Conservation (phyloP, 2,329 filamentous ascomycete genomes). For the Pseudogymnoascus sp. region DNA sequence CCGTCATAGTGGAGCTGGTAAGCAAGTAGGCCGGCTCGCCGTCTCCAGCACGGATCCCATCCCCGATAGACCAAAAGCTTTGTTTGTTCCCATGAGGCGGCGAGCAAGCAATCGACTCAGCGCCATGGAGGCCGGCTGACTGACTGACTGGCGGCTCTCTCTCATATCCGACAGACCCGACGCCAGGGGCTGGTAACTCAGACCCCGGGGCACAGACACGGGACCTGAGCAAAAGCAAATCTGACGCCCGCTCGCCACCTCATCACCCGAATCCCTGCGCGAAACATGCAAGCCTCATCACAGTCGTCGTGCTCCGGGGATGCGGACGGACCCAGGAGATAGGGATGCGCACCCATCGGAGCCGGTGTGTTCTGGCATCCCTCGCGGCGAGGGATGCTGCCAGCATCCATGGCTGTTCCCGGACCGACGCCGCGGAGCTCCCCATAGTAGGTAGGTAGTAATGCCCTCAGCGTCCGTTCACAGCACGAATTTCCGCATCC, state of each 20-base stretch:
- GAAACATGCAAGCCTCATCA: conserved; percentile 6
- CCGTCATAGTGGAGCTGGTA: conserved; percentile 5
- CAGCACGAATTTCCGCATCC: neutral
- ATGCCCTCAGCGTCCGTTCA: neutral
- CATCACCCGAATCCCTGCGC: neutral
- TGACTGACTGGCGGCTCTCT: neutral
- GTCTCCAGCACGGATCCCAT: neutral
- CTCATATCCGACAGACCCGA: neutral
- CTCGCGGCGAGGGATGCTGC: neutral
- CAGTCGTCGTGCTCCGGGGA: neutral
- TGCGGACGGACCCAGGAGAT: conserved; percentile 7
- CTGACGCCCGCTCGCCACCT: neutral
- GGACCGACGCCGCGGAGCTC: neutral
- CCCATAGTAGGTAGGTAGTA: neutral
- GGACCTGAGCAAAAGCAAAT: neutral
- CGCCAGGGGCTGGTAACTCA: neutral
- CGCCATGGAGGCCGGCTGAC: neutral
- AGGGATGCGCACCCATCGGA: neutral
- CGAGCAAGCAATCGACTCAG: neutral
- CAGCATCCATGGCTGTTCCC: neutral
- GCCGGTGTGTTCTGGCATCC: neutral
- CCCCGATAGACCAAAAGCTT: neutral
- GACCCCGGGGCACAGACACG: neutral
- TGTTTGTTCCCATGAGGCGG: neutral
- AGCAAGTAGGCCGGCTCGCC: neutral